Conservation (phyloP, 164 flowering plant species). For the Vitis cinerea region DNA sequence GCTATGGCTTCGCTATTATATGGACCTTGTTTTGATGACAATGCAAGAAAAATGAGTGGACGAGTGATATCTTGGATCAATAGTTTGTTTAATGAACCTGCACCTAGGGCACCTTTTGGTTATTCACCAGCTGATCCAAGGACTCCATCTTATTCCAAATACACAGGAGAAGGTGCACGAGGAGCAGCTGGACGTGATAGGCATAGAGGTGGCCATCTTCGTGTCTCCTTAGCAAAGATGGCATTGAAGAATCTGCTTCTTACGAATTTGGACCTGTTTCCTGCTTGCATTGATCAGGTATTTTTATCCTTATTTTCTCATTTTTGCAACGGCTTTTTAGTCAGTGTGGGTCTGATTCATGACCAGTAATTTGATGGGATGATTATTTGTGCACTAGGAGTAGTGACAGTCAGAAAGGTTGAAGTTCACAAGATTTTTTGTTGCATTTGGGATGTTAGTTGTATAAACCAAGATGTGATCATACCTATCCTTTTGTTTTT, state of each 20-base stretch:
- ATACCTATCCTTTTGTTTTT: not conserved
- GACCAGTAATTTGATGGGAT: not conserved
- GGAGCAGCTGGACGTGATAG: slow-evolving; percentile 77
- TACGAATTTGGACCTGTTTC: slow-evolving; percentile 94
- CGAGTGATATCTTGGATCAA: slow-evolving; percentile 94
- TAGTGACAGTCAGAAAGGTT: not conserved
- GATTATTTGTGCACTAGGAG: not conserved
- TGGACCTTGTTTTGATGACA: slow-evolving; percentile 99
- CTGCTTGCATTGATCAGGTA: slow-evolving; percentile 99
- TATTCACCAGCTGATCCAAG: slow-evolving; percentile 98
- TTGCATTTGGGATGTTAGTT: not conserved
- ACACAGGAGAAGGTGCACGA: slow-evolving; percentile 72
- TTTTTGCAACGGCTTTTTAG: not conserved
- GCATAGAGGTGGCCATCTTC: slow-evolving; percentile 76
- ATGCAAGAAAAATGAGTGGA: slow-evolving; percentile 98
- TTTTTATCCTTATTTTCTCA: not conserved
- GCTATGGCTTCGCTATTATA: slow-evolving; percentile 94
- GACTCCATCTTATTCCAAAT: slow-evolving; percentile 92
- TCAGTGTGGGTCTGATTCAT: not conserved
- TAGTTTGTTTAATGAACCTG: slow-evolving; percentile 83
- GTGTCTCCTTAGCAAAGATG: slow-evolving; percentile 80
- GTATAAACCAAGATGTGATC: not conserved
- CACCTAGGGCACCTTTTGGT: slow-evolving; percentile 91
- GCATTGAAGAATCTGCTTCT: slow-evolving; percentile 94
- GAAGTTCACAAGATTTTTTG: not conserved